phyloP scores from a whole-genome alignment of 169 alveolate genomes.

The Plasmodium yoelii region DNA sequence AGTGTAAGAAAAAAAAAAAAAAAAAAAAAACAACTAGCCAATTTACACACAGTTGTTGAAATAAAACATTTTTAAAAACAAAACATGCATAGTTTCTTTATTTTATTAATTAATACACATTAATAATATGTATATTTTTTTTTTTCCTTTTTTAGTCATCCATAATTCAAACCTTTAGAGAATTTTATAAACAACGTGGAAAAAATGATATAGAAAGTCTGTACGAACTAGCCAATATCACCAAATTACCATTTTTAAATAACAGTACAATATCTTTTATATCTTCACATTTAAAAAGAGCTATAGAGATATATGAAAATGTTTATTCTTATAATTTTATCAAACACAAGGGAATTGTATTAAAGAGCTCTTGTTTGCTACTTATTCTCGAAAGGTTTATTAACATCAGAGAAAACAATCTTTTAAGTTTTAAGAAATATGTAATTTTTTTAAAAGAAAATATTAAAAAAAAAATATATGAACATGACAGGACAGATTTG shows the following conservation, averaged over 20 bases:
- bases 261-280: slow-evolving; percentile 31
- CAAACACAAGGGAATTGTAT: slow-evolving; percentile 1
- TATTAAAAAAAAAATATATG: slow-evolving; percentile 1
- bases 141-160: slow-evolving; percentile 24
- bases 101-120: not conserved
- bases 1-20: slow-evolving; percentile 21
- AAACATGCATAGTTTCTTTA: not conserved
- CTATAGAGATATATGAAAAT: slow-evolving; percentile 55
- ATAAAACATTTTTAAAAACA: too few species aligned
- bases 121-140: not conserved
- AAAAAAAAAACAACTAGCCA: not conserved
- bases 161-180: slow-evolving; percentile 41
- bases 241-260: slow-evolving; percentile 51
- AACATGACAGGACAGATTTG: slow-evolving; percentile 6
- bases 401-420: slow-evolving; percentile 8
- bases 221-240: slow-evolving; percentile 37
- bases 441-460: slow-evolving; percentile 11
- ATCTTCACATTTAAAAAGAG: slow-evolving; percentile 53
- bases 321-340: slow-evolving; percentile 31
- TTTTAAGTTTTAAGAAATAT: slow-evolving; percentile 12
- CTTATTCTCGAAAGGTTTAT: slow-evolving; percentile 31
- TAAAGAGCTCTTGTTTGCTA: slow-evolving; percentile 40
- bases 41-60: not conserved
- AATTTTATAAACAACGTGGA: slow-evolving; percentile 34
- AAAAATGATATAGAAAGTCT: slow-evolving; percentile 47